Evolutionary conservation across 768 basidiomycete genomes (phyloP).

Genomic region (Plicaturopsis crispa): DNA sequence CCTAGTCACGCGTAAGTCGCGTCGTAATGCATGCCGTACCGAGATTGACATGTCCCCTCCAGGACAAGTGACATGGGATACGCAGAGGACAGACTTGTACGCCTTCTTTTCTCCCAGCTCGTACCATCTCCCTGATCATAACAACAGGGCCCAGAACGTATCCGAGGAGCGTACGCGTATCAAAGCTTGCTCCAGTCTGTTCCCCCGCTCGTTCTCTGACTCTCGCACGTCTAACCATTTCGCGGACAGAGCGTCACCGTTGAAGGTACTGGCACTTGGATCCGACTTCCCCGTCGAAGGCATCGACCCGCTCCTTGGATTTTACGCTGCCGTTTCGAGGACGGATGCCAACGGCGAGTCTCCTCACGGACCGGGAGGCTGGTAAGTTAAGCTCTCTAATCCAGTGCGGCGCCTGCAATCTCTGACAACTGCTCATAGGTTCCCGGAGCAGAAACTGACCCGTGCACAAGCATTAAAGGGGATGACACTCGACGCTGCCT

Average conservation of each 20-base stretch:
- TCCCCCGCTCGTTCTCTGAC: not conserved
- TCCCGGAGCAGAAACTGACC: slow-evolving; percentile 64
- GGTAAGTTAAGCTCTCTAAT: slow-evolving; percentile 38
- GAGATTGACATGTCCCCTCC: not conserved
- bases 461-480: slow-evolving; percentile 80
- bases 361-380: slow-evolving; percentile 78
- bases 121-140: not conserved
- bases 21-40: not conserved
- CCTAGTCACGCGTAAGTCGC: slow-evolving; percentile 78
- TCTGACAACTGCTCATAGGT: slow-evolving; percentile 41
- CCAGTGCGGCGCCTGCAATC: slow-evolving; percentile 1
- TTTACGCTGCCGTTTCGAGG: slow-evolving; percentile 83
- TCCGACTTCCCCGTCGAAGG: slow-evolving; percentile 94
- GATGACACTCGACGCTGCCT: slow-evolving; percentile 87
- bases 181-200: slow-evolving; percentile 63
- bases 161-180: slow-evolving; percentile 89
- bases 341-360: slow-evolving; percentile 61
- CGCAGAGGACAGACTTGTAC: slow-evolving; percentile 72
- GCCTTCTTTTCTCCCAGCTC: slow-evolving; percentile 4
- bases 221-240: not conserved
- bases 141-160: slow-evolving; percentile 67
- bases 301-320: slow-evolving; percentile 82
- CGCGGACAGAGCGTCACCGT: slow-evolving; percentile 36
- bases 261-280: slow-evolving; percentile 67
- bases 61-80: slow-evolving; percentile 92